These are phyloP conservation scores for Hibiscus tridactylites DNA, from an alignment of 345 rosid species.

Conservation along the genomic window DNA sequence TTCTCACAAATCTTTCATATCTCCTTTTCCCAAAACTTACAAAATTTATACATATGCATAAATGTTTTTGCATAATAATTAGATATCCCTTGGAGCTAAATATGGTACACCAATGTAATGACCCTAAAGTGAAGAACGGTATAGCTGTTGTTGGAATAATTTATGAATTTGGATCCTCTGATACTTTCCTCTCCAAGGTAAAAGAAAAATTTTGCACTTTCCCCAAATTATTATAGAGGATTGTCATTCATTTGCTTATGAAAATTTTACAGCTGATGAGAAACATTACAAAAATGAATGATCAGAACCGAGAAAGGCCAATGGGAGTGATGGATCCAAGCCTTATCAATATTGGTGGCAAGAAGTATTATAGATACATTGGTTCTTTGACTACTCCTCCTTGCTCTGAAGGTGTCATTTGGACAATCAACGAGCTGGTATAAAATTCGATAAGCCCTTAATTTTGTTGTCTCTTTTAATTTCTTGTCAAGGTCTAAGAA, in stretches of 20 bases:
- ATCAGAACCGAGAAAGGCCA: neutral
- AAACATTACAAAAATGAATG: neutral
- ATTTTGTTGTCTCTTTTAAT: too few species aligned
- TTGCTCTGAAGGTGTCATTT: slow-evolving; percentile 41
- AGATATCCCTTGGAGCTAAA: neutral
- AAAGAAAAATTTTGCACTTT: neutral
- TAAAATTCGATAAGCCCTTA: neutral
- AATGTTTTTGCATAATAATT: too few species aligned
- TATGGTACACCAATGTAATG: neutral
- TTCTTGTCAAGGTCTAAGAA: neutral
- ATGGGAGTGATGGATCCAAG: slow-evolving; percentile 47
- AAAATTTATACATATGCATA: too few species aligned
- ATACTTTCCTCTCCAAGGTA: neutral
- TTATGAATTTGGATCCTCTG: neutral
- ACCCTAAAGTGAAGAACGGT: neutral
- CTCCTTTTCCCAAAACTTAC: too few species aligned
- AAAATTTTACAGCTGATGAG: neutral
- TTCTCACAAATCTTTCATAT: too few species aligned
- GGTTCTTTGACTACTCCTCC: slow-evolving; percentile 73
- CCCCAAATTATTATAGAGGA: too few species aligned
- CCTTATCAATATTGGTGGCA: slow-evolving; percentile 35
- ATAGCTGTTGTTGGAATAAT: neutral
- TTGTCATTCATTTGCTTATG: too few species aligned
- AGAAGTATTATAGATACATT: slow-evolving; percentile 58
- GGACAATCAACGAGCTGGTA: slow-evolving; percentile 24